phyloP scores from a whole-genome alignment of 345 rosid species.

The Raphanus sativus region DNA sequence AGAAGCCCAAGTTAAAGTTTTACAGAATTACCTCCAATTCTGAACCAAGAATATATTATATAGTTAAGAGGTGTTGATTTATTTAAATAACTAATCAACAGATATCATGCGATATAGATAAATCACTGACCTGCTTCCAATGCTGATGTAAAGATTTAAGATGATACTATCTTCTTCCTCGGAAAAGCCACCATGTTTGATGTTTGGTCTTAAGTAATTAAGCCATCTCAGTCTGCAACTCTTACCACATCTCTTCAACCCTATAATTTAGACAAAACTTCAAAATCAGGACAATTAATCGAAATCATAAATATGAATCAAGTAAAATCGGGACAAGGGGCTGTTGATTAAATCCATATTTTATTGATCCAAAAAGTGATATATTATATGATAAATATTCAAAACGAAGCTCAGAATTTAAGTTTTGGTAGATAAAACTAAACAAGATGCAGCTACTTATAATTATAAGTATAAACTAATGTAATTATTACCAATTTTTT shows the following conservation, averaged over 20 bases:
- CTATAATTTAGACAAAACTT: slow-evolving; percentile 40
- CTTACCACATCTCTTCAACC: slow-evolving; percentile 95
- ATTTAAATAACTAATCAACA: neutral
- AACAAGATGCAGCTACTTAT: neutral
- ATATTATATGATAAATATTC: neutral
- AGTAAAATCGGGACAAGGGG: neutral
- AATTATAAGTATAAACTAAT: neutral
- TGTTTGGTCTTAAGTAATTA: slow-evolving; percentile 92
- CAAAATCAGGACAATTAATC: slow-evolving; percentile 7
- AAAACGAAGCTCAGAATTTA: neutral
- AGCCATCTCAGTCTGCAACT: slow-evolving; percentile 98
- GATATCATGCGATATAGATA: slow-evolving; percentile 10
- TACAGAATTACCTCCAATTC: slow-evolving; percentile 3
- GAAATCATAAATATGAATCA: neutral
- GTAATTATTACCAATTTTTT: slow-evolving; percentile 68
- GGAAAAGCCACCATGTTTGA: slow-evolving; percentile 97
- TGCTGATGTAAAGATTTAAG: slow-evolving; percentile 93
- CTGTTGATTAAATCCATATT: neutral
- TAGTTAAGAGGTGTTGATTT: neutral
- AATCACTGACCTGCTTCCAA: slow-evolving; percentile 79
- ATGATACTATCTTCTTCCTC: slow-evolving; percentile 98
- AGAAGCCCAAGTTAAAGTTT: slow-evolving; percentile 14
- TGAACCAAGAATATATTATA: neutral
- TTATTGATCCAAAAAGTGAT: neutral
- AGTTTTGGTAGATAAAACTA: neutral